A percentile compares a stretch with the other conserved stretches of the same genome.
These are phyloP conservation scores for Glycine soja DNA, from an alignment of 306 rosid genomes.

Conservation along the genomic window DNA sequence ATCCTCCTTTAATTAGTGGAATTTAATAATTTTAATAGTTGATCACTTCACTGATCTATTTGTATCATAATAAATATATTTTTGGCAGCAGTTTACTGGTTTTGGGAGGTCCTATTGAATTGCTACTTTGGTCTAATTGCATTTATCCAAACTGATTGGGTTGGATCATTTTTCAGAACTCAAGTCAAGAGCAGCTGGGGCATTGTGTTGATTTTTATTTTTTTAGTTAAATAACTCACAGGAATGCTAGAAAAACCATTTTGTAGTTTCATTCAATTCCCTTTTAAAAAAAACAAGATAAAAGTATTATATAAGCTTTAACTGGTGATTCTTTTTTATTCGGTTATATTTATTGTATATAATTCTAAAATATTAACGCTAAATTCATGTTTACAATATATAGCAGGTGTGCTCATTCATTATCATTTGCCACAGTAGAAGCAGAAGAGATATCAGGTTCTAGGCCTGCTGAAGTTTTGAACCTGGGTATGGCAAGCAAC, in stretches of 20 bases:
- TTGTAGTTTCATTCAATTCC: background rate
- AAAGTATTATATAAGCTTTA: background rate
- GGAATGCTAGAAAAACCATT: background rate
- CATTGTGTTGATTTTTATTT: background rate
- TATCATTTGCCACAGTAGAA: conserved; percentile 74
- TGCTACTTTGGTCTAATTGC: too few species aligned
- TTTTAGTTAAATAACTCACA: background rate
- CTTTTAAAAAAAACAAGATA: background rate
- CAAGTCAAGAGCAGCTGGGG: conserved; percentile 9
- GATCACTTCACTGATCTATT: background rate
- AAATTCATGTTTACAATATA: conserved; percentile 5
- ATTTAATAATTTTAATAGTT: background rate
- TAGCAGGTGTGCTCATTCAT: conserved; percentile 67
- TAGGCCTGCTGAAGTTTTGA: conserved; percentile 84
- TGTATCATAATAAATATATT: background rate
- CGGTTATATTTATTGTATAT: background rate
- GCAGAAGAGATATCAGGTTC: conserved; percentile 84
- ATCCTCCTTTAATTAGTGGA: background rate
- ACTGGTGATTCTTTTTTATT: background rate
- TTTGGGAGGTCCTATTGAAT: too few species aligned
- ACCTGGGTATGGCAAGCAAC: conserved; percentile 65
- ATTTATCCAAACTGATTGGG: background rate
- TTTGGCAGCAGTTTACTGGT: too few species aligned
- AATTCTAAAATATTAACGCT: background rate
- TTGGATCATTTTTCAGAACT: background rate